These are phyloP conservation scores for Penicillium simplicissimum DNA, from an alignment of 495 filamentous ascomycete species.

Conservation along the genomic window DNA sequence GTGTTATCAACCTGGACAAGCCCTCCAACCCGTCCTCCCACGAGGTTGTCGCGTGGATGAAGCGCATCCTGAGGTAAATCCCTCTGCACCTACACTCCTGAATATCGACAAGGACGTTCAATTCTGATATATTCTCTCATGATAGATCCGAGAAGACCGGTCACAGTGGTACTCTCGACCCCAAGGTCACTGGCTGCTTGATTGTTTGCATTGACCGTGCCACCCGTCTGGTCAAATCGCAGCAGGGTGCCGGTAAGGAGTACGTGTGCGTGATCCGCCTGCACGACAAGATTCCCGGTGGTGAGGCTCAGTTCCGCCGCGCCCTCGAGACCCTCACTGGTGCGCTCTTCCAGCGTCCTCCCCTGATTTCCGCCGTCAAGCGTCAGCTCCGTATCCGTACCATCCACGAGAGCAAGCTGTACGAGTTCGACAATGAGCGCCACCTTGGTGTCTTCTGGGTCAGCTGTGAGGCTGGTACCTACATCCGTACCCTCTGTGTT, in stretches of 20 bases:
- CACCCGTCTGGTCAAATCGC: slow-evolving; percentile 94
- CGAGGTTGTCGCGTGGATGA: slow-evolving; percentile 98
- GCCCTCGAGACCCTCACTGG: slow-evolving; percentile 94
- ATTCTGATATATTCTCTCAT: slow-evolving; percentile 22
- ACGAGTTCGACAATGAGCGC: slow-evolving; percentile 96
- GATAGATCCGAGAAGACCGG: slow-evolving; percentile 91
- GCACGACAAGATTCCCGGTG: slow-evolving; percentile 88
- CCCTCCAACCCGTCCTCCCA: slow-evolving; percentile 96
- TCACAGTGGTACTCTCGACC: slow-evolving; percentile 95
- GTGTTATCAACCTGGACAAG: slow-evolving; percentile 98
- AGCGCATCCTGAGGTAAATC: slow-evolving; percentile 84
- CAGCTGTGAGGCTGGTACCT: slow-evolving; percentile 96
- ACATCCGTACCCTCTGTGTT: slow-evolving; percentile 96
- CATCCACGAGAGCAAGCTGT: slow-evolving; percentile 90
- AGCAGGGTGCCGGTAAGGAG: slow-evolving; percentile 95
- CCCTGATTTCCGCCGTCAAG: slow-evolving; percentile 97
- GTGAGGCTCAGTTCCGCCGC: slow-evolving; percentile 82
- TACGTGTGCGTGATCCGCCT: slow-evolving; percentile 85
- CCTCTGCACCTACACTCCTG: too few species aligned
- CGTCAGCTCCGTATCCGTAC: slow-evolving; percentile 95
- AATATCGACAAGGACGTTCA: not conserved
- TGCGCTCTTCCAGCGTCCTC: slow-evolving; percentile 95
- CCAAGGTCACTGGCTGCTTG: slow-evolving; percentile 89
- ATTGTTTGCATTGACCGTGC: slow-evolving; percentile 96
- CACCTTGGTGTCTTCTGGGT: slow-evolving; percentile 99